Evolutionary conservation across 129 eudicot species (phyloP).

Genomic region (Mikania micrantha): DNA sequence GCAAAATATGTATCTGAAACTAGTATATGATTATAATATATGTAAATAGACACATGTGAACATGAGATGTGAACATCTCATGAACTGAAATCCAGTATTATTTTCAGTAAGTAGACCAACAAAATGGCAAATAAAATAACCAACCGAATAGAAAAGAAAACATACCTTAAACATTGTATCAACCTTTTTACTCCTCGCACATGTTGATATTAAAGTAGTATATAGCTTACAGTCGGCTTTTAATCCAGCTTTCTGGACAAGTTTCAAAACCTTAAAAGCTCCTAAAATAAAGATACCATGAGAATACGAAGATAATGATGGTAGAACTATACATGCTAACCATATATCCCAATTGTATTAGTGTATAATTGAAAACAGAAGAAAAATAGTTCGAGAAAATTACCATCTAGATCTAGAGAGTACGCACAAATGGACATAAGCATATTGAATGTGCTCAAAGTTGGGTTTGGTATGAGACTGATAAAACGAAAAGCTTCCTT

Average conservation of each 20-base stretch:
- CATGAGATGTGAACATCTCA: no score
- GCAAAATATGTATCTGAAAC: background rate
- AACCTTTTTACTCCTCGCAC: constrained; percentile 93
- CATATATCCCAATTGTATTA: background rate
- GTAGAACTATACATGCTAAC: background rate
- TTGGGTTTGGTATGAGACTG: constrained; percentile 75
- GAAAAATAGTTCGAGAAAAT: background rate
- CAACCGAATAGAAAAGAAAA: background rate
- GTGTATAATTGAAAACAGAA: background rate
- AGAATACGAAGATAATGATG: background rate
- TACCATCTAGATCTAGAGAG: constrained; percentile 80
- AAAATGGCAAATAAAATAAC: background rate
- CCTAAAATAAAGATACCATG: constrained; percentile 39
- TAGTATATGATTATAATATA: background rate
- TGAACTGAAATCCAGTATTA: background rate
- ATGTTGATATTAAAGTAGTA: constrained; percentile 89
- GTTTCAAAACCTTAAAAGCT: constrained; percentile 68
- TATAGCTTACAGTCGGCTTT: constrained; percentile 90
- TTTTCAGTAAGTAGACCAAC: constrained; percentile 3
- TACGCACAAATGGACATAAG: constrained; percentile 86
- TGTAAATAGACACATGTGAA: background rate
- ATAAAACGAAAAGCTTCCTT: constrained; percentile 85
- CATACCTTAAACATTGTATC: constrained; percentile 92
- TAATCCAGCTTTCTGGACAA: constrained; percentile 71
- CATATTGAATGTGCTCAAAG: constrained; percentile 92